Evolutionary conservation across 169 alveolate species (phyloP).

Genomic region (Plasmodium billcollinsi): DNA sequence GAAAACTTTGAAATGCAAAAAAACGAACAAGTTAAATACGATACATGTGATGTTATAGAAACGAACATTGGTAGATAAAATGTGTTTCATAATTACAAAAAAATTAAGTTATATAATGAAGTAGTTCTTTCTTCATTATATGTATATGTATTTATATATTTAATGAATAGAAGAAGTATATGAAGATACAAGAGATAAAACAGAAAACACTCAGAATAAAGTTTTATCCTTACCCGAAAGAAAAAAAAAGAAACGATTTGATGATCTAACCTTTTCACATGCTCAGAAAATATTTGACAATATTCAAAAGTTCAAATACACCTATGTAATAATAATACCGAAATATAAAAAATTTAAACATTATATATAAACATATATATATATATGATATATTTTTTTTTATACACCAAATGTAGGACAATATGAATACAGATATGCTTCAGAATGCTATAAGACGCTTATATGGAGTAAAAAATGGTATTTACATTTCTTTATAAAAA

Average conservation of each 20-base stretch:
- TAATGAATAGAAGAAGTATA: slow-evolving; percentile 68
- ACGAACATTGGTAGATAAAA: slow-evolving; percentile 58
- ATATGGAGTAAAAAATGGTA: slow-evolving; percentile 61
- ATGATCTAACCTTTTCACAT: slow-evolving; percentile 65
- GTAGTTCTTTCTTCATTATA: background rate
- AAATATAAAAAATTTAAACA: slow-evolving; percentile 4
- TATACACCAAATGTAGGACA: slow-evolving; percentile 34
- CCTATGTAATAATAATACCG: slow-evolving; percentile 37
- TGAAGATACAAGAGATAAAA: slow-evolving; percentile 61
- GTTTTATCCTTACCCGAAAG: slow-evolving; percentile 13
- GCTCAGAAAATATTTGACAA: slow-evolving; percentile 78
- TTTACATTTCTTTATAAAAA: background rate
- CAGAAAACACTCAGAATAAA: slow-evolving; percentile 3
- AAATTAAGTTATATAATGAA: background rate
- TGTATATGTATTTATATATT: slow-evolving; percentile 5
- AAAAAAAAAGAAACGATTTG: slow-evolving; percentile 45
- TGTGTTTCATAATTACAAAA: background rate
- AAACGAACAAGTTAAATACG: background rate
- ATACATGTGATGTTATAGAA: slow-evolving; percentile 6
- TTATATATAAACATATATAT: slow-evolving; percentile 7
- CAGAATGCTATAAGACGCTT: slow-evolving; percentile 71
- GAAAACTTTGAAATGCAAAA: background rate
- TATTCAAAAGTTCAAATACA: slow-evolving; percentile 52
- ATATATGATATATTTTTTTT: slow-evolving; percentile 3
- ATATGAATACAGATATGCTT: slow-evolving; percentile 49